phyloP scores from a whole-genome alignment of 2,329 filamentous ascomycete species.

The Periglandula ipomoeae region DNA sequence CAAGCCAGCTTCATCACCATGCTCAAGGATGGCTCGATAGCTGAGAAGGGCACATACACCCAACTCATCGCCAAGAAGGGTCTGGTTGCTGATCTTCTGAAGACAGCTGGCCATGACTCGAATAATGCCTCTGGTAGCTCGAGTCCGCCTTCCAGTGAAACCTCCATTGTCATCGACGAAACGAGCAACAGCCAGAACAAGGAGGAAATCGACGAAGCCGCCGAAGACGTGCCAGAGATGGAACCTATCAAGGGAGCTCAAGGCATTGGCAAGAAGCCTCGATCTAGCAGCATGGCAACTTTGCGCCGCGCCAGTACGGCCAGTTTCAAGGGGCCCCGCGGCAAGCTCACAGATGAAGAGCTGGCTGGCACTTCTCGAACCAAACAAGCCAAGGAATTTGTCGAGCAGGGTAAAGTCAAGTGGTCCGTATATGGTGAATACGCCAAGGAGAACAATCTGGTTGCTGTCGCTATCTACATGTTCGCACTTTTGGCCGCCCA shows the following conservation, averaged over 20 bases:
- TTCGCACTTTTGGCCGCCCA: conserved; percentile 70
- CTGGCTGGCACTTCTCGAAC: conserved; percentile 63
- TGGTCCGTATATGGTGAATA: conserved; percentile 91
- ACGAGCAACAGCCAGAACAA: conserved; percentile 42
- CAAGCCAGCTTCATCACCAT: conserved; percentile 86
- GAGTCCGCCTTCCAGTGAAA: conserved; percentile 40
- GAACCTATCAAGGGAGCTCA: conserved; percentile 58
- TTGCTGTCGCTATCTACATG: conserved; percentile 74
- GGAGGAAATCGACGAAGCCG: conserved; percentile 64
- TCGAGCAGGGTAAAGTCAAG: conserved; percentile 95
- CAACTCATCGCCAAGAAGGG: conserved; percentile 93
- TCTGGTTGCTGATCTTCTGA: conserved; percentile 75
- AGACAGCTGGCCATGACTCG: conserved; percentile 57
- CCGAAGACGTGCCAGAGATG: conserved; percentile 67
- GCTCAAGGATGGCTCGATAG: conserved; percentile 70
- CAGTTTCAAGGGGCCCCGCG: conserved; percentile 77
- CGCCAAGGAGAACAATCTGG: conserved; percentile 84
- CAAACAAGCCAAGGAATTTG: conserved; percentile 77
- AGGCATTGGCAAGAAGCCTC: conserved; percentile 41
- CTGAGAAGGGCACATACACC: conserved; percentile 82
- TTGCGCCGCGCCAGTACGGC: conserved; percentile 84
- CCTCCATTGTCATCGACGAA: conserved; percentile 48
- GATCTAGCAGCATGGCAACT: conserved; percentile 65
- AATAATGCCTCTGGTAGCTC: conserved; percentile 34
- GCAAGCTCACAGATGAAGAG: conserved; percentile 79